Conservation (phyloP, 257 asterid species). For the Leptodermis oblonga region DNA sequence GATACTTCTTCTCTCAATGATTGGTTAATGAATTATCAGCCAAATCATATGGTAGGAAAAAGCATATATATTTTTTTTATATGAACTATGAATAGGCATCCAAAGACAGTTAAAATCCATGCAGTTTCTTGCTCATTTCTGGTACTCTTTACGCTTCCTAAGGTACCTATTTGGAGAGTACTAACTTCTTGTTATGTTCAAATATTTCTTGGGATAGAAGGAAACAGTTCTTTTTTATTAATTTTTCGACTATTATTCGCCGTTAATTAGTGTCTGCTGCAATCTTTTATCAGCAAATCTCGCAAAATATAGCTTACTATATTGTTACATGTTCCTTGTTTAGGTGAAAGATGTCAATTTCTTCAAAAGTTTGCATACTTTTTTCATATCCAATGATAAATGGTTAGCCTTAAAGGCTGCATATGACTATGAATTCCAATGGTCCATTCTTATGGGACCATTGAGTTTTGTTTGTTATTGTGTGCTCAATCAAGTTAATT, state of each 20-base stretch:
- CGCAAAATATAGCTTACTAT: too few relatives aligned
- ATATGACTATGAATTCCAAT: neutral
- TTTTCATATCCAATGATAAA: neutral
- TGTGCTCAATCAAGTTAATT: too few relatives aligned
- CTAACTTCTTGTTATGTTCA: too few relatives aligned
- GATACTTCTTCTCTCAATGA: neutral
- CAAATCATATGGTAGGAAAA: neutral
- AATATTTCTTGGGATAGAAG: neutral
- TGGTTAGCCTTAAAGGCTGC: neutral
- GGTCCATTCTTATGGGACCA: neutral
- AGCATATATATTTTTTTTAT: neutral
- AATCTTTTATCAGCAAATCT: too few relatives aligned
- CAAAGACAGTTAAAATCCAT: neutral
- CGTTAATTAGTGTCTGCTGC: too few relatives aligned
- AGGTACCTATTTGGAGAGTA: too few relatives aligned
- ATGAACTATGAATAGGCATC: neutral
- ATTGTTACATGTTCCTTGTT: too few relatives aligned
- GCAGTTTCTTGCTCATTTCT: too few relatives aligned
- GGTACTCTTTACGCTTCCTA: too few relatives aligned
- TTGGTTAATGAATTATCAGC: neutral
- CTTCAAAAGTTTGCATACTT: conserved; percentile 3
- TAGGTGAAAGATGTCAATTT: conserved; percentile 3
- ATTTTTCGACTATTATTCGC: too few relatives aligned
- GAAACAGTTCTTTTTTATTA: too few relatives aligned
- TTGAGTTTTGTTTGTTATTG: neutral